Conservation (phyloP, 2,329 filamentous ascomycete genomes). For the Diaporthe citriasiana region DNA sequence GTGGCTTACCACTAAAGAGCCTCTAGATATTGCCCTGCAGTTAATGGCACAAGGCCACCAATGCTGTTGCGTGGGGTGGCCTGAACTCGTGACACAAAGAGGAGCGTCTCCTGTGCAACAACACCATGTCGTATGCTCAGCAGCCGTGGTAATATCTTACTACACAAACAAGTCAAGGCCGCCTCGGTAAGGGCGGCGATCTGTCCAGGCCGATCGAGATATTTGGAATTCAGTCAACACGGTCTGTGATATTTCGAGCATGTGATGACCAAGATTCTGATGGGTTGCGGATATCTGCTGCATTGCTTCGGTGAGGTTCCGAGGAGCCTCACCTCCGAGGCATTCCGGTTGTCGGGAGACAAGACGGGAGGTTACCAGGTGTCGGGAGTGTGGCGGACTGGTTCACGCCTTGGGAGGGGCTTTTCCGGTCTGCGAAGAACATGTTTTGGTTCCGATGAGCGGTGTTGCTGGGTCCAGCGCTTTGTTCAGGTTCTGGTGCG, state of each 20-base stretch:
- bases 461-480: background rate
- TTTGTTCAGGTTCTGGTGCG: background rate
- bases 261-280: background rate
- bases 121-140: slow-evolving; percentile 5
- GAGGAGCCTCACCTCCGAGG: slow-evolving; percentile 12
- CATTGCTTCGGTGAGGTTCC: slow-evolving; percentile 8
- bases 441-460: background rate
- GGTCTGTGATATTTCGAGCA: background rate
- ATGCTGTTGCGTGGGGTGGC: background rate
- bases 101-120: background rate
- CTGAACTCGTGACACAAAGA: background rate
- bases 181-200: background rate
- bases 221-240: background rate
- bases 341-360: background rate
- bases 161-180: background rate
- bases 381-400: background rate
- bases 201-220: background rate
- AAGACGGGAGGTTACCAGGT: background rate
- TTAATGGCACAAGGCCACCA: slow-evolving; percentile 20
- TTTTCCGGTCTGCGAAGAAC: background rate
- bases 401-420: background rate
- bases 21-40: slow-evolving; percentile 34
- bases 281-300: background rate
- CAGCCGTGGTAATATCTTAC: background rate
- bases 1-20: slow-evolving; percentile 16